Evolutionary conservation across 129 eudicot genomes (phyloP).

Genomic region (Daucus carota): DH1_v3.0 NC_030387.2:307501-308000

Average conservation of each 20-base stretch:
- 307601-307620: not conserved
- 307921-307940: too few relatives aligned
- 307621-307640: not conserved
- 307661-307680: not conserved
- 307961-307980: too few relatives aligned
- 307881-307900: too few relatives aligned
- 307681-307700: not conserved
- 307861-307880: not conserved
- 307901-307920: too few relatives aligned
- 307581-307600: not conserved
- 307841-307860: too few relatives aligned
- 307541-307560: not conserved
- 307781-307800: not conserved
- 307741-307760: not conserved
- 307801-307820: not conserved
- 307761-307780: not conserved
- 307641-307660: not conserved
- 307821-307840: not conserved
- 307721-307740: not conserved
- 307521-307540: not conserved
- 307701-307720: not conserved
- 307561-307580: not conserved
- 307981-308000: too few relatives aligned
- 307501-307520: not conserved
- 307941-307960: too few relatives aligned